These are phyloP conservation scores for Hylodesmum podocarpum DNA, from an alignment of 306 rosid species.

Conservation along the genomic window DNA sequence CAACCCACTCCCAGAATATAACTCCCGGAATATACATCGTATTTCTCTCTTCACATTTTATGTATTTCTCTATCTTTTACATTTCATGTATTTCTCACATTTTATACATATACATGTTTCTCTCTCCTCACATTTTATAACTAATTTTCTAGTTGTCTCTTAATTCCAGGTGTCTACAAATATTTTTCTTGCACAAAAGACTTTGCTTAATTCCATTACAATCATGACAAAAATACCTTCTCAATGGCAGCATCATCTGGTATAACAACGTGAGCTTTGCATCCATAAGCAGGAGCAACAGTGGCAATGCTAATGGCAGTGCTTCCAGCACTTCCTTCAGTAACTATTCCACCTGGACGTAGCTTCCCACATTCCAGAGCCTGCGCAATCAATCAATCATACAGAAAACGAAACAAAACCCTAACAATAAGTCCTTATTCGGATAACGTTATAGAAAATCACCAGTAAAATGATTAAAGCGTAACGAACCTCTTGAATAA, in stretches of 20 bases:
- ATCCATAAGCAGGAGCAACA: slow-evolving; percentile 92
- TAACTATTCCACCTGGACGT: slow-evolving; percentile 72
- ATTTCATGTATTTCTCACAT: no score
- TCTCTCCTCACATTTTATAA: no score
- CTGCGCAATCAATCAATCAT: slow-evolving; percentile 39
- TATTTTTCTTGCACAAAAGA: no score
- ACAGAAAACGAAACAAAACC: slow-evolving; percentile 12
- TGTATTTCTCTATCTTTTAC: no score
- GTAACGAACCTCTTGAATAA: slow-evolving; percentile 73
- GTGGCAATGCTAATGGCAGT: slow-evolving; percentile 94
- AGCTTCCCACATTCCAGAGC: slow-evolving; percentile 79
- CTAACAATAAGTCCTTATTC: no score
- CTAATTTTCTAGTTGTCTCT: no score
- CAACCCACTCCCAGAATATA: no score
- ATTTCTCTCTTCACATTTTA: no score
- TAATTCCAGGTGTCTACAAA: no score
- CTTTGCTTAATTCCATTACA: background rate
- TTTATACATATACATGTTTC: no score
- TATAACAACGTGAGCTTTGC: slow-evolving; percentile 85
- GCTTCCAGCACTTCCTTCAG: slow-evolving; percentile 96
- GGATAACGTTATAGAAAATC: no score
- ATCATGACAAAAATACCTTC: slow-evolving; percentile 48
- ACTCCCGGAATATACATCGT: no score
- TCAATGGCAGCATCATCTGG: slow-evolving; percentile 97
- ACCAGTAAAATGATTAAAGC: background rate